Evolutionary conservation across 1,284 basidiomycete genomes (phyloP), one percentile per base, ranked within the genome.

Genomic region (Pisolithus thermaeus): DNA sequence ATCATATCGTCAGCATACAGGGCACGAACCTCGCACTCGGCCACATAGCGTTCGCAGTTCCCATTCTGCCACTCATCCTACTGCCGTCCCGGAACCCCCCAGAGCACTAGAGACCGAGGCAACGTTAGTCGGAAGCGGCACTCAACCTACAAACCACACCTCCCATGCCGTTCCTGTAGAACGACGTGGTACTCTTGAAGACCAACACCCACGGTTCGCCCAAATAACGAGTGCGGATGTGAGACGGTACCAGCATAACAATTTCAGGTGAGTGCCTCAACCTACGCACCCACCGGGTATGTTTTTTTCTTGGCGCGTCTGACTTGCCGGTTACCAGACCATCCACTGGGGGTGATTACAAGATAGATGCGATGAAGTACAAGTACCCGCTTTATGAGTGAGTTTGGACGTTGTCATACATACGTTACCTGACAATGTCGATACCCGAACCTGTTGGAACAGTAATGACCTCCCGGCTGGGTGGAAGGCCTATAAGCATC

Each of bases 401-500:
- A 43, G 64, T 63, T 44, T 37, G 35, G 14, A 12, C 25, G 5
- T 7, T 23, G 14, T 14, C 43, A 7, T 14, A 9, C 23, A 4
- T 3, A 1, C 46, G n/a, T 3, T 12, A 20, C 14, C 11, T 47
- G 9, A 22, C 35, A 23, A 7, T 22, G 18, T 38, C 38, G 20
- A 9, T 22, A 27, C 32, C 11, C 7, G 7, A 14, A 20, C 16
- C 3, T 28, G 32, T 35, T 12, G 32, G n/a, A 20, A 50, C 30
- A 66, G 65, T 18, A 43, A 27, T 0, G 1, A 6, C 5, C 20
- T 52, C 3, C 64, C 61, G 0, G 14, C 35, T 2, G 68, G 61
- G 0, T 70, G 65, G 65, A 37, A 1, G n/a, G 57, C 62, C 1
- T 50, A 49, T 36, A 52, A 52, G 4, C 65, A 67, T 16, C 65